These are phyloP conservation scores for Leccinum aurantiacum DNA, from an alignment of 768 basidiomycete genomes.

Conservation along the genomic window DNA sequence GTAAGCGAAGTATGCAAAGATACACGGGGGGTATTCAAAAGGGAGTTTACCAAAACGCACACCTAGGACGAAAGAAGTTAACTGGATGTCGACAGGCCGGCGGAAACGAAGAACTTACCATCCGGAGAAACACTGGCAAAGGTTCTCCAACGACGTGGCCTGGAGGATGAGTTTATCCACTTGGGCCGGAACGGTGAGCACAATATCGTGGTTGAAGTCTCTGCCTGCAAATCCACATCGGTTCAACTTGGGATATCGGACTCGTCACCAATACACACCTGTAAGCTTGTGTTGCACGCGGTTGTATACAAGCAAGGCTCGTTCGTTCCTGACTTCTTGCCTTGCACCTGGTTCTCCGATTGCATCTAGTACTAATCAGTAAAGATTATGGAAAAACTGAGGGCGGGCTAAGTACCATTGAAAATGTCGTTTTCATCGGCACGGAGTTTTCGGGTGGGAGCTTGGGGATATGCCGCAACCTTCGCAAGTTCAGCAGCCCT, in stretches of 20 bases:
- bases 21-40: constrained; percentile 6
- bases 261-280: constrained; percentile 41
- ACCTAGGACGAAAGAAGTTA: constrained; percentile 38
- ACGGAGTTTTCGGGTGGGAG: constrained; percentile 76
- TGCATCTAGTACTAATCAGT: constrained; percentile 31
- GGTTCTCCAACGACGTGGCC: constrained; percentile 90
- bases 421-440: constrained; percentile 95
- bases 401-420: constrained; percentile 55
- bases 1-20: constrained; percentile 16
- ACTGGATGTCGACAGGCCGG: background rate
- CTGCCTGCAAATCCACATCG: constrained; percentile 51
- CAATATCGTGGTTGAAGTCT: constrained; percentile 87
- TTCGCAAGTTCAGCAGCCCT: constrained; percentile 62
- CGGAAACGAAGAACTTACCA: constrained; percentile 48
- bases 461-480: constrained; percentile 74
- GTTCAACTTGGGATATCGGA: background rate
- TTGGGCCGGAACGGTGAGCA: constrained; percentile 74
- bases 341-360: constrained; percentile 56
- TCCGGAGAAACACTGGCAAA: constrained; percentile 96
- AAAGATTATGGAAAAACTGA: background rate
- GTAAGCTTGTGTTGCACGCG: constrained; percentile 95
- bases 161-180: constrained; percentile 93
- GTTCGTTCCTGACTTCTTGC: constrained; percentile 88
- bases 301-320: constrained; percentile 89
- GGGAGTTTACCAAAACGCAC: constrained; percentile 68